Base-by-base conservation (phyloP, 257 asterid genomes). In the Coffea canephora region DNA sequence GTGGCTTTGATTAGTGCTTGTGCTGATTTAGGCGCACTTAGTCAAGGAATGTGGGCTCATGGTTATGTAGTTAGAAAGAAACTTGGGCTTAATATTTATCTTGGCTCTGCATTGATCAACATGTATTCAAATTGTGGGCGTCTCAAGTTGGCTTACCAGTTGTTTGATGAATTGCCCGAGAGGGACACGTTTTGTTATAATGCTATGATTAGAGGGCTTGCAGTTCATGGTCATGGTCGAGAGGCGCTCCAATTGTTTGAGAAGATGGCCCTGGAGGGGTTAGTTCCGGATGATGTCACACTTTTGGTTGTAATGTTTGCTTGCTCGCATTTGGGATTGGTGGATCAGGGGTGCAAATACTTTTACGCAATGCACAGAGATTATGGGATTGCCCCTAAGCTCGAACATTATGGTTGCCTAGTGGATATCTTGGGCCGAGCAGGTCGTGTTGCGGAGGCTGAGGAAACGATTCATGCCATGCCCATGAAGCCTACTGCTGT, bases 381-480 rank as follows among this genome's bases (percentile, higher is more conserved):
- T 21, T 91, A 86, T 27, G 85, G 90, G 14, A 76, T 91, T 49
- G 85, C 84, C 82, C 96, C 96, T 62, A 87, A 86, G 71, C 71
- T 88, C 15, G 94, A 91, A 84, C 97, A 91, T 80, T 92, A 89
- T 76, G 88, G 92, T 78, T 89, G 93, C 87, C 77, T 92, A 5
- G 90, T 91, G 77, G 96, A 90, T 84, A 90, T 91, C 82, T 70
- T 92, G 77, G 93, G 96, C 39, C 89, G 94, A 77, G 91, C 90
- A 1, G 96, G 96, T 50, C 82, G 84, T 34, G 81, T 90, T 54
- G 69, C 86, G 76, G 94, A 89, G 82, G 96, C 97, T 1, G 83
- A 83, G 69, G 85, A 88, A 81, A 67, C 41, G 52, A 69, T 89
- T 73, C 34, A 34, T 5, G 13, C 86, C 70, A 87, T 92, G 90